A percentile compares a stretch with the other conserved stretches of the same genome.
These are phyloP conservation scores for Saccharomyces pastorianus DNA, from an alignment of 1,139 yeast species.

Conservation along the genomic window DNA sequence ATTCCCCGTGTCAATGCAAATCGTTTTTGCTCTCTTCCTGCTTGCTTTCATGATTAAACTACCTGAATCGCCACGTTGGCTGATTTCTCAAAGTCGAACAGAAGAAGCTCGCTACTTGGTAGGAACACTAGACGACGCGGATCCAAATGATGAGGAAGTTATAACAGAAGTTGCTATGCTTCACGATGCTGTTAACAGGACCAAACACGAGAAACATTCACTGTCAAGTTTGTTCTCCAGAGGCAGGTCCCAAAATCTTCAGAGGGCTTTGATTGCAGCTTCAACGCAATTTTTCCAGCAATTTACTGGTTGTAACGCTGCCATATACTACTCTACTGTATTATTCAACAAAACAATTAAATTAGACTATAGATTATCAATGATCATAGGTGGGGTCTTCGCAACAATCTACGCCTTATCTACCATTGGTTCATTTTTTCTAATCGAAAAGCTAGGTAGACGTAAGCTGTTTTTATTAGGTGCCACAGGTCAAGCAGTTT, in stretches of 20 bases:
- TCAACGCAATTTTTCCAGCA: conserved; percentile 51
- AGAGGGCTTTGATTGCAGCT: conserved; percentile 46
- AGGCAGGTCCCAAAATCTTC: conserved; percentile 39
- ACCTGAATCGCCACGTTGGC: conserved; percentile 78
- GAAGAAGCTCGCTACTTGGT: conserved; percentile 40
- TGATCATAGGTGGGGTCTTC: conserved; percentile 57
- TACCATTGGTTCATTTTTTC: conserved; percentile 56
- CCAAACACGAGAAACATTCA: conserved; percentile 19
- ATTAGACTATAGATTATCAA: conserved; percentile 43
- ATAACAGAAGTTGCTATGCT: conserved; percentile 37
- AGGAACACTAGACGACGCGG: conserved; percentile 20
- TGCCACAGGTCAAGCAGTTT: conserved; percentile 36
- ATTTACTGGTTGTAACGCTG: conserved; percentile 60
- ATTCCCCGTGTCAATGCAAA: conserved; percentile 41
- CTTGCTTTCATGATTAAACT: conserved; percentile 33
- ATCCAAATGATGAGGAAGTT: conserved; percentile 40
- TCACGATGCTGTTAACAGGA: conserved; percentile 33
- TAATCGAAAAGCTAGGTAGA: conserved; percentile 62
- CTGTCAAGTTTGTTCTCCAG: conserved; percentile 46
- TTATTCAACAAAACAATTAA: conserved; percentile 49
- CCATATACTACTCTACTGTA: conserved; percentile 59
- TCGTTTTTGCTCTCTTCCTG: conserved; percentile 37
- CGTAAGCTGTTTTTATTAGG: conserved; percentile 40
- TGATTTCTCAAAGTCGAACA: conserved; percentile 45
- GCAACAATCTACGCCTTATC: conserved; percentile 54